Conservation (phyloP, 23 red algal genomes). For the Gracilaria caudata region DNA sequence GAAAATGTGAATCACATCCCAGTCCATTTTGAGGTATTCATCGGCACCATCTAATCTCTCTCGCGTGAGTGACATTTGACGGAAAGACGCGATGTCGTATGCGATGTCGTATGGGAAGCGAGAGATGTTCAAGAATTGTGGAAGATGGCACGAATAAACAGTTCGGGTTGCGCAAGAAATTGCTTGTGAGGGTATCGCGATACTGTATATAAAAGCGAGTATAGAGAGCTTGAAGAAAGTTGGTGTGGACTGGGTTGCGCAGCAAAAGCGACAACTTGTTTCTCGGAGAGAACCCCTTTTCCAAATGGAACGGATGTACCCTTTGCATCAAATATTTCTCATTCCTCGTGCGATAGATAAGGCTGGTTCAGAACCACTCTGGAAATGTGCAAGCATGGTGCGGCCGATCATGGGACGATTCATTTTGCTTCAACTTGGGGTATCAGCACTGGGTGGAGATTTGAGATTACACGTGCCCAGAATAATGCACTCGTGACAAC, state of each 20-base stretch:
- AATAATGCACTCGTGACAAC: background rate
- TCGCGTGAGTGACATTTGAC: background rate
- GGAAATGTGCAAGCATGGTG: background rate
- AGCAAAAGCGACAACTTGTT: background rate
- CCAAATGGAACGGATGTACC: background rate
- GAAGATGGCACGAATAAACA: background rate
- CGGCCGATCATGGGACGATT: background rate
- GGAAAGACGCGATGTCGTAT: too few relatives aligned
- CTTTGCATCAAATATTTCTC: background rate
- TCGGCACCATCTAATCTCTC: background rate
- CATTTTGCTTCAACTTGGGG: background rate
- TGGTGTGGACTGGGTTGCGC: background rate
- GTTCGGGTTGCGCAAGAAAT: background rate
- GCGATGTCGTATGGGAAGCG: background rate
- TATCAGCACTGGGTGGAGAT: too few relatives aligned
- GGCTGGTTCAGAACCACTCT: background rate
- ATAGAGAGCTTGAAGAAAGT: too few relatives aligned
- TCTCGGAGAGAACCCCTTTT: background rate
- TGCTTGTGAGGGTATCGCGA: background rate
- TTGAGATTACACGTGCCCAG: background rate
- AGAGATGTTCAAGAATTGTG: background rate
- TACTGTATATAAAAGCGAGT: too few relatives aligned
- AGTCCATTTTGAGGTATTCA: background rate
- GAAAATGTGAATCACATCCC: conserved; percentile 25
- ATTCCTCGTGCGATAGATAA: background rate